A percentile compares a stretch with the other conserved stretches of the same genome.
Conservation (phyloP, 2,329 filamentous ascomycete species). For the Neurospora sp. region DNA sequence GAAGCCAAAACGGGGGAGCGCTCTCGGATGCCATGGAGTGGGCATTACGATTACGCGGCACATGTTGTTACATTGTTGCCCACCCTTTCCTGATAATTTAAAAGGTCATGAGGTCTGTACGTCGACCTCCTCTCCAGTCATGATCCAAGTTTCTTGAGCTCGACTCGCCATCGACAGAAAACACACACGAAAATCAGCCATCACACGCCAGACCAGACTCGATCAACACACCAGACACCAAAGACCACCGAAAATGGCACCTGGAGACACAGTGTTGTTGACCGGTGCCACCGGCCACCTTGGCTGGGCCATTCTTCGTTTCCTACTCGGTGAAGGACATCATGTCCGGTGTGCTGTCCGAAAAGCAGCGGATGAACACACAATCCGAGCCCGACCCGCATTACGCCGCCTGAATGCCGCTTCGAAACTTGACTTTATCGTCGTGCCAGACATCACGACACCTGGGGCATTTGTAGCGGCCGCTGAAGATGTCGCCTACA, state of each 20-base stretch:
- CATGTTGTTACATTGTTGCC: not conserved
- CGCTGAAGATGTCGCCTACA: constrained; percentile 20
- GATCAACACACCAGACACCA: not conserved
- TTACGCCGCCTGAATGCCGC: constrained; percentile 17
- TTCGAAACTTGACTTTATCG: constrained; percentile 21
- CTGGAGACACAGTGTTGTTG: constrained; percentile 17
- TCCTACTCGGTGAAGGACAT: constrained; percentile 25
- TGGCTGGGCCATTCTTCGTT: constrained; percentile 24
- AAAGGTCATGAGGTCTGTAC: not conserved
- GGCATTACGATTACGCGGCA: not conserved
- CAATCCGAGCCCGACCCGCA: constrained; percentile 18
- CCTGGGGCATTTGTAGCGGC: constrained; percentile 25
- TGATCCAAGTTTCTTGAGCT: not conserved
- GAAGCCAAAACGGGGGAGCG: not conserved
- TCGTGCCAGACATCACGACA: constrained; percentile 23
- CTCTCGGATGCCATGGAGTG: not conserved
- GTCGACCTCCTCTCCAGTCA: not conserved
- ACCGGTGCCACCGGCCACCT: constrained; percentile 30
- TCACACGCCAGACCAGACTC: not conserved
- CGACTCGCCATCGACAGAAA: not conserved
- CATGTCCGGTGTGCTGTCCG: constrained; percentile 27
- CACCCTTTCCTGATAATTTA: not conserved
- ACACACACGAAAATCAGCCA: not conserved
- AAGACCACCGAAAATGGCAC: not conserved
- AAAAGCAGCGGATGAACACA: constrained; percentile 21